Base-by-base conservation (phyloP, 495 filamentous ascomycete species). In the Letharia lupina region DNA sequence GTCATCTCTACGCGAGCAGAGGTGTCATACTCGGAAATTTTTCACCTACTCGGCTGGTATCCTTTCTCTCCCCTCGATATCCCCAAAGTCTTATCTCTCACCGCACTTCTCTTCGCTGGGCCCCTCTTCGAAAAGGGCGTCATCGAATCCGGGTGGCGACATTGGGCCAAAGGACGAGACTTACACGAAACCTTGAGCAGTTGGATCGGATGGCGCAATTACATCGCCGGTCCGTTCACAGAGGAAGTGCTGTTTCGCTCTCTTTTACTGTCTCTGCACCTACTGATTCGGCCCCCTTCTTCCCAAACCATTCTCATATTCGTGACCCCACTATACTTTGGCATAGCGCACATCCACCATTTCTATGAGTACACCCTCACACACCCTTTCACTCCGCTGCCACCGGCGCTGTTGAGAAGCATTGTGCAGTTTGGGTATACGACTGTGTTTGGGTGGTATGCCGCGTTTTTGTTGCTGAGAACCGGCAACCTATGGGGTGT, bases 181-280 rank as follows among this genome's bases (percentile, higher is more conserved):
- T 47, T 82, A 39, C 76, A 75, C 10, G 78, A 81, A 65, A 78
- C 77, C n/a, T 75, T 86, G 28, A 72, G 78, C 40, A 83, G 81
- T 63, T 86, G 84, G 85, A 83, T 83, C 37, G 84, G 84, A 18
- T 87, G 83, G 84, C 80, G 84, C 48, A 87, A 87, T 67, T 85
- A 80, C 72, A 75, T 91, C 60, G 84, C 83, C 39, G 93, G 91
- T 57, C 94, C 94, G 0, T 74, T 94, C 45, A 96, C 90, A 13
- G 94, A 98, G 79, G 94, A 98, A 75, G 71, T 96, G 61, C 88
- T 98, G 73, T 98, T 96, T 78, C 90, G 94, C 74, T 89, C 90
- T 4, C 83, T 88, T 58, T 83, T 94, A 57, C 80, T 96, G 61
- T 89, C 93, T 9, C 80, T 96, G 4, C 87, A 96, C 73, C 76